phyloP scores from a whole-genome alignment of 2,329 filamentous ascomycete species.

The Talaromyces piceae region DNA sequence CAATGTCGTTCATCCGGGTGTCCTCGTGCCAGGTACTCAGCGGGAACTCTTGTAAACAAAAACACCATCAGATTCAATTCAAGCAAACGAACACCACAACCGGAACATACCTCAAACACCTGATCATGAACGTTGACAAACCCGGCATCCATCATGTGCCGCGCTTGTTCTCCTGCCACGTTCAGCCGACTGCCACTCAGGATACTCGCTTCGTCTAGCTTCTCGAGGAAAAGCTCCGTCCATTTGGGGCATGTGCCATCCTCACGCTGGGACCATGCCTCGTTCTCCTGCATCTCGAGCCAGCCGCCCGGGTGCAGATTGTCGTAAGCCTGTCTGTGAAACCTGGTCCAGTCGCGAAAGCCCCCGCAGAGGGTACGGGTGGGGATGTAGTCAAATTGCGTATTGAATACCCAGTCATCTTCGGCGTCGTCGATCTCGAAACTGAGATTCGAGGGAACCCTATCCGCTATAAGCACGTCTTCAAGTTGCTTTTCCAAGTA shows the following conservation, averaged over 20 bases:
- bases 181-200: constrained; percentile 18
- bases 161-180: constrained; percentile 27
- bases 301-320: constrained; percentile 43
- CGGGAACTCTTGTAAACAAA: constrained; percentile 17
- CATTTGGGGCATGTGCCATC: constrained; percentile 27
- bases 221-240: constrained; percentile 28
- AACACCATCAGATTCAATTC: constrained; percentile 29
- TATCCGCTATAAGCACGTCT: not conserved
- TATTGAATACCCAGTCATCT: constrained; percentile 17
- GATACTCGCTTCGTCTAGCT: constrained; percentile 23
- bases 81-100: not conserved
- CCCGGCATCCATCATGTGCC: constrained; percentile 34
- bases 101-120: constrained; percentile 14
- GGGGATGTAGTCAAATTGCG: constrained; percentile 20
- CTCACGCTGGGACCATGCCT: constrained; percentile 33
- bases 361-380: constrained; percentile 15
- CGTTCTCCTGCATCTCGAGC: constrained; percentile 43
- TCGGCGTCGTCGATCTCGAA: constrained; percentile 20
- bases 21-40: constrained; percentile 42
- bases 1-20: constrained; percentile 44
- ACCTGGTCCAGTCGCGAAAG: constrained; percentile 14
- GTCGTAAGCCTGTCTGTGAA: constrained; percentile 14
- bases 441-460: constrained; percentile 18
- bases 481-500: not conserved
- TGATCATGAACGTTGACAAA: constrained; percentile 37